These are phyloP conservation scores for Yamadazyma mexicana DNA, from an alignment of 1,139 yeast species.

Conservation along the genomic window DNA sequence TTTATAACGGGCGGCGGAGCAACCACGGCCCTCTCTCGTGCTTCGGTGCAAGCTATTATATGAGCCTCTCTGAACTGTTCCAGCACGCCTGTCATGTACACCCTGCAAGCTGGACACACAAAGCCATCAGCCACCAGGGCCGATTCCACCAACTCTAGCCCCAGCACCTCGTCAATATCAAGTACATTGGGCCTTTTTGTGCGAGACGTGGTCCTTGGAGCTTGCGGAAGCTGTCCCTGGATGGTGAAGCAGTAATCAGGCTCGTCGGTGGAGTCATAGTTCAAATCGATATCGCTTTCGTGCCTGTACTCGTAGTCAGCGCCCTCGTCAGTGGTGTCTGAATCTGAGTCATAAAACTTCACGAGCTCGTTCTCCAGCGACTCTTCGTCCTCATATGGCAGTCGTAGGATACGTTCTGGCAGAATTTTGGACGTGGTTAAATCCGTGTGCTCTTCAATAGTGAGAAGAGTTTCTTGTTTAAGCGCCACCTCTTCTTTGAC, in stretches of 20 bases:
- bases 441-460: no score
- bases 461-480: no score
- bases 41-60: constrained; percentile 11
- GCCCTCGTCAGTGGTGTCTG: constrained; percentile 10
- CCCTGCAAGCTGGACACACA: constrained; percentile 22
- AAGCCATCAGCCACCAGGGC: background rate
- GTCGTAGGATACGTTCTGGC: background rate
- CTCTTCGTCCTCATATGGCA: background rate
- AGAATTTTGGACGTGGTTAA: background rate
- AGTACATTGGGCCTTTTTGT: constrained; percentile 6
- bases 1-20: constrained; percentile 6
- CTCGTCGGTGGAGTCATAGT: constrained; percentile 15
- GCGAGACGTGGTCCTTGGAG: no score
- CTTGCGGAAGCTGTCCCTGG: constrained; percentile 10
- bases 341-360: constrained; percentile 16
- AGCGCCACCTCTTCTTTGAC: no score
- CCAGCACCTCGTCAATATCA: constrained; percentile 9
- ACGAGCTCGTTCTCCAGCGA: constrained; percentile 1
- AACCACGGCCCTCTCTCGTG: background rate
- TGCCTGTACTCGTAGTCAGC: constrained; percentile 11
- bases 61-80: constrained; percentile 11
- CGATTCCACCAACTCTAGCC: constrained; percentile 11
- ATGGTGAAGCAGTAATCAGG: constrained; percentile 13
- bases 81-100: constrained; percentile 11
- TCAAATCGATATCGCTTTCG: constrained; percentile 15